Evolutionary conservation across 176 grass and related monocot species (phyloP), one percentile per base, ranked within the genome.

Genomic region (Cenchrus purpureus): DNA sequence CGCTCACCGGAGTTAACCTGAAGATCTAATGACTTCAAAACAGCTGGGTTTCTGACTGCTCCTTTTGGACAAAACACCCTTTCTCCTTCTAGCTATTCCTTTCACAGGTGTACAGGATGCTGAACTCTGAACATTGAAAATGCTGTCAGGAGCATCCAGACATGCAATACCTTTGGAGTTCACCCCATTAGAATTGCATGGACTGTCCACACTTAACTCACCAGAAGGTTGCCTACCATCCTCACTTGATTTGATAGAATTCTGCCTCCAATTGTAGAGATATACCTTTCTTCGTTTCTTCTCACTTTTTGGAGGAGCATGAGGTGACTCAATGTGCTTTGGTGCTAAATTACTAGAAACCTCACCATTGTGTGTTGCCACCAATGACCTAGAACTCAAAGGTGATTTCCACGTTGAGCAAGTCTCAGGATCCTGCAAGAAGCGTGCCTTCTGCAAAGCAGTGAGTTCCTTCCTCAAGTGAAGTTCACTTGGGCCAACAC

Each of bases 241-340:
- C 50, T 88, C 92, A 53, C 65, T 89, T 1, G 90, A 94, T 81
- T 85, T 97, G 52, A 68, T 67, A 85, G 94, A 94, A 70, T 86
- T 82, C 57, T 94, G 79, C 82, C 86, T 97, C 95, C 95, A 97
- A 87, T 97, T 97, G 70, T 91, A 92, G 49, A 94, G 86, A 74
- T 92, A 94, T 55, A 94, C 88, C 40, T 91, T 95, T 86, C 89
- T 91, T 45, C 37, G 55, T 71, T 86, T 92, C 51, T 90, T 91
- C 86, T 86, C 74, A 84, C 76, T 40, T 86, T 79, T 91, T 63
- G 78, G 25, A 81, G 68, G 76, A 32, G 75, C 66, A 62, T 58
- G 73, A 61, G 71, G 58, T 59, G 87, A 88, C 22, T 82, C 78
- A 5, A 11, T 64, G 57, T 66, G 65, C 70, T 62, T 94, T 78